Percentiles rank a stretch among this genome's conserved stretches.
Conservation (phyloP, 495 filamentous ascomycete genomes). For the Barbatosphaeria neglecta region DNA sequence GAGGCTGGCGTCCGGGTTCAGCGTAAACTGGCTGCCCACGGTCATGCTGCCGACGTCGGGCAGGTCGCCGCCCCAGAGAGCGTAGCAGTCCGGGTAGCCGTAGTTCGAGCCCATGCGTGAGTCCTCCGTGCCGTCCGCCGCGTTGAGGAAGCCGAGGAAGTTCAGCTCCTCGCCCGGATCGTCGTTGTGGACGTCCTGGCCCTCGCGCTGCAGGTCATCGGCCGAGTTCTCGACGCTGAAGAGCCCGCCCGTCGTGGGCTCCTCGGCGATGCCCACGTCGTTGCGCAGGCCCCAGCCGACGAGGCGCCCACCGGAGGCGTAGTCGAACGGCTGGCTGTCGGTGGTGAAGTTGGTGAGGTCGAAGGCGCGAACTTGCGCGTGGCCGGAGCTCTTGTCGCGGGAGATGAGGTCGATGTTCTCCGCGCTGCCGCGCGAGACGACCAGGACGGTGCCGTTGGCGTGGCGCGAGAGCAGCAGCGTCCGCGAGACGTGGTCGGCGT, state of each 20-base stretch:
- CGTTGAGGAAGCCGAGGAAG: constrained; percentile 50
- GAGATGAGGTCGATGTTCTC: constrained; percentile 33
- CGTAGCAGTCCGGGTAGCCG: constrained; percentile 61
- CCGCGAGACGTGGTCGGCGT: constrained; percentile 46
- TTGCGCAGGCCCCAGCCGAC: constrained; percentile 63
- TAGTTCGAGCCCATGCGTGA: constrained; percentile 30
- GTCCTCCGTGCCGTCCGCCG: constrained; percentile 13
- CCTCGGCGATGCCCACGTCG: constrained; percentile 50
- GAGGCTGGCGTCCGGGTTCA: constrained; percentile 8
- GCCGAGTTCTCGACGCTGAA: constrained; percentile 60
- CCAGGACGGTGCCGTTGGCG: too few species aligned
- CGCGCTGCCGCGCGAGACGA: neutral
- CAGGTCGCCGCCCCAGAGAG: constrained; percentile 43
- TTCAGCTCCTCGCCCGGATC: constrained; percentile 65
- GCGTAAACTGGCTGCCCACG: constrained; percentile 27
- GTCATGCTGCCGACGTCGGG: constrained; percentile 10
- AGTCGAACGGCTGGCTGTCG: constrained; percentile 27
- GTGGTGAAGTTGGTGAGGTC: constrained; percentile 27
- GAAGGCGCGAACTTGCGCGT: constrained; percentile 50
- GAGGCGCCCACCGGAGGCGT: constrained; percentile 31
- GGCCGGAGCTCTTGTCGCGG: constrained; percentile 32
- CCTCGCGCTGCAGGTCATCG: constrained; percentile 42
- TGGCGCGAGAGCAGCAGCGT: constrained; percentile 48
- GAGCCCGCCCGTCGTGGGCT: constrained; percentile 44
- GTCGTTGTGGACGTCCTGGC: constrained; percentile 47